Conservation (phyloP, 495 filamentous ascomycete genomes). For the Evansstolkia leycettana region DNA sequence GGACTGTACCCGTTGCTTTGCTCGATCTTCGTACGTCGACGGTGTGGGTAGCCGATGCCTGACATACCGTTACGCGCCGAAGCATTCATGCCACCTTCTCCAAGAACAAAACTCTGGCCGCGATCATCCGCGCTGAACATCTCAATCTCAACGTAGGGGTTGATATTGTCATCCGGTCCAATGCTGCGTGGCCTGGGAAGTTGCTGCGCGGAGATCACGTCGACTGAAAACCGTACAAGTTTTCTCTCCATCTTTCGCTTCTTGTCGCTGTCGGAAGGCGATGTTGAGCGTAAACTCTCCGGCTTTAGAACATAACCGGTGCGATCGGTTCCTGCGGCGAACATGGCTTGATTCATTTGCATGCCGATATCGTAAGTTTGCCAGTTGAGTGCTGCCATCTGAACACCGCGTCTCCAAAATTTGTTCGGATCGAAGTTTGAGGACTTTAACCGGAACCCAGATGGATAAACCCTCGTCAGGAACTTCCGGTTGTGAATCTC, state of each 20-base stretch:
- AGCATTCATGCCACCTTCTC: constrained; percentile 58
- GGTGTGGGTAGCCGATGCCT: constrained; percentile 63
- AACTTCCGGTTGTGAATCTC: constrained; percentile 83
- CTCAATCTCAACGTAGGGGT: constrained; percentile 91
- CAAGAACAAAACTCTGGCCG: constrained; percentile 45
- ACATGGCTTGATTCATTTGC: constrained; percentile 97
- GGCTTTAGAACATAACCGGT: constrained; percentile 93
- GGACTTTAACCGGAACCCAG: constrained; percentile 63
- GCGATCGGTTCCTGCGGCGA: constrained; percentile 77
- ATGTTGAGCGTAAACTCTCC: constrained; percentile 57
- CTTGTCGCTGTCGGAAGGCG: constrained; percentile 26
- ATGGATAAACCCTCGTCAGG: constrained; percentile 89
- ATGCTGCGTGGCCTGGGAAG: constrained; percentile 70
- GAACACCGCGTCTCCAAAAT: constrained; percentile 89
- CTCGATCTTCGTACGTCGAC: constrained; percentile 64
- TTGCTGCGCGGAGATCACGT: constrained; percentile 88
- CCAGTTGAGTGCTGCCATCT: constrained; percentile 97
- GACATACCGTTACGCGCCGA: constrained; percentile 57
- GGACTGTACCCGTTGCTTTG: constrained; percentile 88
- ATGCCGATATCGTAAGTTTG: constrained; percentile 92
- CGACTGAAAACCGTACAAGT: constrained; percentile 68
- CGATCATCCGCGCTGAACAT: constrained; percentile 91
- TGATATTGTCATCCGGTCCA: constrained; percentile 58
- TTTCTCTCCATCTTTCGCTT: constrained; percentile 46
- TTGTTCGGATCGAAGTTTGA: constrained; percentile 86